These are phyloP conservation scores for Colletotrichum lupini DNA, from an alignment of 2,329 filamentous ascomycete species.

Conservation along the genomic window DNA sequence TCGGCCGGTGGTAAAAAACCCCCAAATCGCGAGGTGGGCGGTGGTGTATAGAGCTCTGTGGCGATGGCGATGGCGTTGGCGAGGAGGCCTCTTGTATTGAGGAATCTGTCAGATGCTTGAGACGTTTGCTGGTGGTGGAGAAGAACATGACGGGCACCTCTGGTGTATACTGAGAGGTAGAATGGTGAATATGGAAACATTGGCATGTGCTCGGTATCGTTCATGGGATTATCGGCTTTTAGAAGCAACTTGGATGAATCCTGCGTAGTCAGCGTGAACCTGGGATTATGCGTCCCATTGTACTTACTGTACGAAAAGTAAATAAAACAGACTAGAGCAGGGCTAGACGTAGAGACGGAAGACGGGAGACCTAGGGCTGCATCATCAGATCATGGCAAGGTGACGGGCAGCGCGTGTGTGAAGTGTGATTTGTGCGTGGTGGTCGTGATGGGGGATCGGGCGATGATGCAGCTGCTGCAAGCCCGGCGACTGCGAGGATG, in stretches of 20 bases:
- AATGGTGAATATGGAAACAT: background rate
- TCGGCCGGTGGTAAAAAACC: background rate
- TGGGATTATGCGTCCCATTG: background rate
- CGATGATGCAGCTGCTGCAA: conserved; percentile 17
- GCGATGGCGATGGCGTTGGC: background rate
- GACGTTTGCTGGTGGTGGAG: too few species aligned
- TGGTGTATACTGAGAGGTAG: background rate
- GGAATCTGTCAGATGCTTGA: background rate
- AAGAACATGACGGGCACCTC: background rate
- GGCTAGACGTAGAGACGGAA: conserved; percentile 2
- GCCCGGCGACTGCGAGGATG: conserved; percentile 6
- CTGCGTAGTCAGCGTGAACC: background rate
- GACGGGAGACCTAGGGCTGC: conserved; percentile 26
- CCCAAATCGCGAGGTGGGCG: background rate
- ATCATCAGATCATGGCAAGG: conserved; percentile 28
- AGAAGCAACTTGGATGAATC: background rate
- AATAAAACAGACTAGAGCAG: background rate
- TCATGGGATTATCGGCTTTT: background rate
- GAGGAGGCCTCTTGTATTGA: background rate
- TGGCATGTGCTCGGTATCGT: conserved; percentile 10
- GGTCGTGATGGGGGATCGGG: conserved; percentile 10
- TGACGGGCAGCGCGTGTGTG: background rate
- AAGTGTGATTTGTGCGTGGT: background rate
- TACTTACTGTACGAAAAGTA: background rate
- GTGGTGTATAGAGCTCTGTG: background rate